These are phyloP conservation scores for Striga asiatica DNA, from an alignment of 257 asterid species.

Conservation along the genomic window DNA sequence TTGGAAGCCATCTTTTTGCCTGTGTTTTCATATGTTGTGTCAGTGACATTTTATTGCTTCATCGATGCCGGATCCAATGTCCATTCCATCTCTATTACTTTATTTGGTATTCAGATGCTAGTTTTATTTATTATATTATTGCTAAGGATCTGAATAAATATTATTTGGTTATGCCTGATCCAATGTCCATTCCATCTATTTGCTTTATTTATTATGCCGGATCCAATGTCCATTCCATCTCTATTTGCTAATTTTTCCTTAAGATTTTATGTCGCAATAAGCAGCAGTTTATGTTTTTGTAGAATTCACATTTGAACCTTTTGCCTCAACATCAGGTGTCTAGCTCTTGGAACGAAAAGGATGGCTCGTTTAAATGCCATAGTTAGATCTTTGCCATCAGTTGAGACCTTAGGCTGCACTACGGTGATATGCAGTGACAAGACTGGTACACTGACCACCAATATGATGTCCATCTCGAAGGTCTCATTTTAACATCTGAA, in stretches of 20 bases:
- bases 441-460: slow-evolving; percentile 98
- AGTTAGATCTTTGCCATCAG: slow-evolving; percentile 96
- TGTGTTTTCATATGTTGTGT: too few relatives aligned
- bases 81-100: slow-evolving; percentile 2
- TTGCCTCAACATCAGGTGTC: slow-evolving; percentile 45
- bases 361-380: slow-evolving; percentile 99
- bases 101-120: not conserved
- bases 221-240: slow-evolving; percentile 1
- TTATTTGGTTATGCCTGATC: too few relatives aligned
- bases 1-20: too few relatives aligned
- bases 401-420: slow-evolving; percentile 98
- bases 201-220: slow-evolving; percentile 1
- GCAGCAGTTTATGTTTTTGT: slow-evolving; percentile 3
- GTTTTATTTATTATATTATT: not conserved
- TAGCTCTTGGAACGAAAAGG: slow-evolving; percentile 97
- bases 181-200: too few relatives aligned
- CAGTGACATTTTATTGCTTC: slow-evolving; percentile 7
- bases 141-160: too few relatives aligned
- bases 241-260: not conserved
- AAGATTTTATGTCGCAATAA: not conserved
- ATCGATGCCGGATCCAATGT: slow-evolving; percentile 6
- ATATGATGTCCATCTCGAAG: slow-evolving; percentile 99
- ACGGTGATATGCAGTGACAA: slow-evolving; percentile 99
- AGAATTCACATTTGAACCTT: slow-evolving; percentile 5
- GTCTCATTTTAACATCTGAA: slow-evolving; percentile 23